Percentiles rank a stretch among this genome's conserved stretches.
phyloP scores from a whole-genome alignment of 768 basidiomycete species.

The Glaciozyma martinii region DNA sequence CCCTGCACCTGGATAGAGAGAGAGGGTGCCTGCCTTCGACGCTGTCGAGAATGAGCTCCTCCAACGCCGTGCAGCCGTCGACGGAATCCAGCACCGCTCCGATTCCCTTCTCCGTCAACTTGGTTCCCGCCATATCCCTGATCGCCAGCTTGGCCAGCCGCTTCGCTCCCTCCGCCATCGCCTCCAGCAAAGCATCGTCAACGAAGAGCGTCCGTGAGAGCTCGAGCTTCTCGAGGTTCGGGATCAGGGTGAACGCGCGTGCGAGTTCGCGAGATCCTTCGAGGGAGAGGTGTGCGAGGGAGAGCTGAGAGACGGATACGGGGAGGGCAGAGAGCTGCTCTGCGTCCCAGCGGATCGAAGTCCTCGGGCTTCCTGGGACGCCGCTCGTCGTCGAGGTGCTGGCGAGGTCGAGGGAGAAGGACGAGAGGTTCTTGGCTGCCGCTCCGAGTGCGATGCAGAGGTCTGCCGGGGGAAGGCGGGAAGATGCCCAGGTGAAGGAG shows the following conservation, averaged over 20 bases:
- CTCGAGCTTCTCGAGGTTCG: conserved; percentile 16
- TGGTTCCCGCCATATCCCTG: conserved; percentile 25
- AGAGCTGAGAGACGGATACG: background rate
- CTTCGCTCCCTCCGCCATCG: conserved; percentile 1
- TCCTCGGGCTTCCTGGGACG: background rate
- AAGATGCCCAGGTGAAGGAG: conserved; percentile 13
- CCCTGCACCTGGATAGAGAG: background rate
- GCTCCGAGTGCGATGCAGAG: conserved; percentile 21
- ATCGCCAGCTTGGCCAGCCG: conserved; percentile 10
- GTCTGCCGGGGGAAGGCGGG: conserved; percentile 11
- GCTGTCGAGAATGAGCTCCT: conserved; percentile 10
- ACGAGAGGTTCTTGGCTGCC: background rate
- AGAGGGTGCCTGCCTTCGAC: conserved; percentile 17
- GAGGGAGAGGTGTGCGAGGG: conserved; percentile 15
- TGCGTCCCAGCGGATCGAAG: conserved; percentile 14
- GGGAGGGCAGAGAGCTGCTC: conserved; percentile 13
- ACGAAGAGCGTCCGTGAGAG: conserved; percentile 21
- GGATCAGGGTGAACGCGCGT: background rate
- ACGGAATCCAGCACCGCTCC: background rate
- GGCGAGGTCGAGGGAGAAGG: background rate
- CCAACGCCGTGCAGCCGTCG: conserved; percentile 16
- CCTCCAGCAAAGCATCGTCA: conserved; percentile 14
- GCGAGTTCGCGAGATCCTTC: conserved; percentile 5
- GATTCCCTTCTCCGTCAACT: conserved; percentile 17
- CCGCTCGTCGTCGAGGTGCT: background rate